These are phyloP conservation scores for Candida easanensis DNA, from an alignment of 805 yeast species.

Conservation along the genomic window DNA sequence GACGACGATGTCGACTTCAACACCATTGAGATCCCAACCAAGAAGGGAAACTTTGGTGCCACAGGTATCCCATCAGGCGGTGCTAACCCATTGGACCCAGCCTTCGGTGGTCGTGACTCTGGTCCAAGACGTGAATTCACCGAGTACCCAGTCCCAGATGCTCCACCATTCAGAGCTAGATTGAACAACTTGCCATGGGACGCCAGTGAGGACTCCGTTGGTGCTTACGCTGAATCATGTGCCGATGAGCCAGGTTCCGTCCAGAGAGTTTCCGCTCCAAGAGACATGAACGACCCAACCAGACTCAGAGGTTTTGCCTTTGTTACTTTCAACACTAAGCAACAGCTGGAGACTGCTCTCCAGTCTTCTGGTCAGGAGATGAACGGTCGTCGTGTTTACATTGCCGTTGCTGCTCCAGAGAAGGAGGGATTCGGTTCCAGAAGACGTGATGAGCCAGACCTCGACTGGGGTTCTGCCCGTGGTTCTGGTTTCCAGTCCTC, in stretches of 20 bases:
- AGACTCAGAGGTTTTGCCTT: constrained; percentile 86
- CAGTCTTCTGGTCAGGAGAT: constrained; percentile 66
- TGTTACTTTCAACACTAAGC: constrained; percentile 75
- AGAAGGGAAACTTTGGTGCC: constrained; percentile 30
- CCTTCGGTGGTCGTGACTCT: constrained; percentile 33
- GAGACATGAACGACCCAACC: constrained; percentile 55
- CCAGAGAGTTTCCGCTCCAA: constrained; percentile 68
- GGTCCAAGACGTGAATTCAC: constrained; percentile 48
- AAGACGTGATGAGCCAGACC: constrained; percentile 50
- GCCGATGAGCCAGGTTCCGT: constrained; percentile 52
- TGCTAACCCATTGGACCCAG: constrained; percentile 37
- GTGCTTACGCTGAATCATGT: constrained; percentile 57
- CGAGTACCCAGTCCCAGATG: constrained; percentile 85
- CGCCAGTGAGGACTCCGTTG: constrained; percentile 60
- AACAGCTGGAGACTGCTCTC: constrained; percentile 72
- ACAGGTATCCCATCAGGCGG: constrained; percentile 29
- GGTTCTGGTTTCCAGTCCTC: constrained; percentile 31
- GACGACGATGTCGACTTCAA: constrained; percentile 77
- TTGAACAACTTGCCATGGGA: constrained; percentile 85
- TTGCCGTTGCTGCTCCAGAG: constrained; percentile 78
- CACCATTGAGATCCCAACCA: constrained; percentile 53
- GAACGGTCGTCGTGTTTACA: constrained; percentile 66
- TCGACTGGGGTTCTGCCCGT: constrained; percentile 54
- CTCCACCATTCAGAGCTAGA: constrained; percentile 90
- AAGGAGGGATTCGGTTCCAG: constrained; percentile 28